Percentiles rank a stretch among this genome's conserved stretches.
phyloP scores from a whole-genome alignment of 768 basidiomycete genomes.

The Hysterangium stoloniferum region DNA sequence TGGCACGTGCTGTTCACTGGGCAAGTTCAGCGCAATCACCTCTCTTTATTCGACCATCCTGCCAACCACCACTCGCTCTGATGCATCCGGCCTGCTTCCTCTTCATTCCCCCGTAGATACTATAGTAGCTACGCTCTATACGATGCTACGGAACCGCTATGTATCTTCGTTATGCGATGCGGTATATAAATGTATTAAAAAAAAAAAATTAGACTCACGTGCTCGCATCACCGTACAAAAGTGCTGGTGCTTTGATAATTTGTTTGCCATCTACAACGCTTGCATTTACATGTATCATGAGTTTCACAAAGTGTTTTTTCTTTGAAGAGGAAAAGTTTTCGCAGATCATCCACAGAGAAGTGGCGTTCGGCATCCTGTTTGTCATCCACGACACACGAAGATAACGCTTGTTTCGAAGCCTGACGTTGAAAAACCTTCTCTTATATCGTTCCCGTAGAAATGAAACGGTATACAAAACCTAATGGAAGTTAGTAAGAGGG shows the following conservation, averaged over 20 bases:
- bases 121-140: no score
- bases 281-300: slow-evolving; percentile 97
- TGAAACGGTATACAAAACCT: slow-evolving; percentile 99
- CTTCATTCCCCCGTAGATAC: no score
- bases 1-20: no score
- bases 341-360: slow-evolving; percentile 82
- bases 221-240: slow-evolving; percentile 95
- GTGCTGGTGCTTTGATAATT: slow-evolving; percentile 67
- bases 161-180: no score
- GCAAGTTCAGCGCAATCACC: no score
- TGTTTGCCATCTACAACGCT: slow-evolving; percentile 87
- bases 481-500: neutral
- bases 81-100: no score
- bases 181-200: no score
- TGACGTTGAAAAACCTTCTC: slow-evolving; percentile 99
- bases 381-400: slow-evolving; percentile 97
- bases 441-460: slow-evolving; percentile 94
- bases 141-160: no score
- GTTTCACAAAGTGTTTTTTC: slow-evolving; percentile 85
- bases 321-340: slow-evolving; percentile 89
- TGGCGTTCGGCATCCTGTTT: slow-evolving; percentile 94
- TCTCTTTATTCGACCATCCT: no score
- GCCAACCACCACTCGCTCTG: no score
- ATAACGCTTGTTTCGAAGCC: slow-evolving; percentile 91
- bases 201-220: no score